Evolutionary conservation across 2,329 filamentous ascomycete genomes (phyloP), one percentile per base, ranked within the genome.

Genomic region (Calonectria pauciramosa): DNA sequence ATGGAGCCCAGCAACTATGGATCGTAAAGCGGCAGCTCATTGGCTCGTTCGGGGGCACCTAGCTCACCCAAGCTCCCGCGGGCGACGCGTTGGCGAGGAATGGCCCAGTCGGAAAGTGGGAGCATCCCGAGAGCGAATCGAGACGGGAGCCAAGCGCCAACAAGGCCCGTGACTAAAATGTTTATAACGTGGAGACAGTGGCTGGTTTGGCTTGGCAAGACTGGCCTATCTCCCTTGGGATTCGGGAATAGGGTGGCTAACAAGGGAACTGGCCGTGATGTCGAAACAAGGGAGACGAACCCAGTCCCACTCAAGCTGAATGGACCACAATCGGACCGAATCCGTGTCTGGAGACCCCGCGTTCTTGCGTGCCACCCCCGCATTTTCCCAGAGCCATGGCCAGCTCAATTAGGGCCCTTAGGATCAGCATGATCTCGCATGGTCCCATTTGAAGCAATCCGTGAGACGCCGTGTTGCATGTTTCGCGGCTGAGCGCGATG

Each of bases 261-360:
- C 54, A 18, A 60, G 56, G 56, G 32, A 60, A 18, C 34, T 23
- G 26, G n/a, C 56, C 20, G n/a, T n/a, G 11, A 63, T 18, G 23
- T 41, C 34, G 56, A 63, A 60, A 41, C 56, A 63, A 63, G 56
- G 56, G 56, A 63, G 56, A 63, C 34, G 14, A 63, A 18, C 23
- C 34, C 34, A 41, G 32, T 41, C 34, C 56, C 34, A 26, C 34
- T 28, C n/a, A 20, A 63, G n/a, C n/a, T 60, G 34, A 44, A 63
- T 63, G 56, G 56, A 63, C 36, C 56, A 23, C 56, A 63, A 41
- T 63, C 56, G 56, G 56, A 9, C 56, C 56, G 56, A 63, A 28
- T 63, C 26, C 32, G 56, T 2, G 23, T 41, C 36, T 63, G 56
- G 56, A 41, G 56, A 41, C 56, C 56, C 56, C 56, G 56, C 56